These are phyloP conservation scores for Cyanidium caldarium DNA, from an alignment of 23 red algal genomes.

Conservation along the genomic window DNA sequence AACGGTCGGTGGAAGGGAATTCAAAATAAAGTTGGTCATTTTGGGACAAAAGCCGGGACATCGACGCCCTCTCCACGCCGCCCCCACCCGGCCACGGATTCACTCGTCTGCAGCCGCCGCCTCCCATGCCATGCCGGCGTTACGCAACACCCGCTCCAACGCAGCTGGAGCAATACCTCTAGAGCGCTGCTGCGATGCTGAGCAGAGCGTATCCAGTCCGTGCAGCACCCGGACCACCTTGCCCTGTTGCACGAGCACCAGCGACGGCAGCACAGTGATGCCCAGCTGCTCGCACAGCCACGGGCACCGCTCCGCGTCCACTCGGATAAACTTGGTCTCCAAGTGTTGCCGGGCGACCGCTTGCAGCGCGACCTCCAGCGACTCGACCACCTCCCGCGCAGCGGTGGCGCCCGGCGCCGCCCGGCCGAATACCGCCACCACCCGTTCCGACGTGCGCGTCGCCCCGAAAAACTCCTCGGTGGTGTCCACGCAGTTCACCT, in stretches of 20 bases:
- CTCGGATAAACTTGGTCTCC: conserved; percentile 43
- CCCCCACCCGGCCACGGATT: too few species aligned
- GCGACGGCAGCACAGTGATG: conserved; percentile 46
- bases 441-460: conserved; percentile 22
- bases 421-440: conserved; percentile 36
- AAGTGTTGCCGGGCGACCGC: conserved; percentile 39
- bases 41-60: too few species aligned
- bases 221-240: conserved; percentile 44
- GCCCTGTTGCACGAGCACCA: conserved; percentile 36
- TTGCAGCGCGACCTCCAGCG: conserved; percentile 27
- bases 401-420: conserved; percentile 14
- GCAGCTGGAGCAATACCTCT: too few species aligned
- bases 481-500: not conserved
- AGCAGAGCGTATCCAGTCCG: too few species aligned
- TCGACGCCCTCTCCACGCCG: too few species aligned
- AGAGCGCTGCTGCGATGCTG: too few species aligned
- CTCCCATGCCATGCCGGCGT: too few species aligned
- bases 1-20: too few species aligned
- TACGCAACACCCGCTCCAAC: too few species aligned
- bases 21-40: too few species aligned
- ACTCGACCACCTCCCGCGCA: conserved; percentile 24
- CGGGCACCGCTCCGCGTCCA: conserved; percentile 56
- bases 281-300: conserved; percentile 50
- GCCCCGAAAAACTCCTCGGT: conserved; percentile 46
- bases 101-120: too few species aligned